Conservation (phyloP, 768 basidiomycete genomes). For the Lepiota subincarnata region DNA sequence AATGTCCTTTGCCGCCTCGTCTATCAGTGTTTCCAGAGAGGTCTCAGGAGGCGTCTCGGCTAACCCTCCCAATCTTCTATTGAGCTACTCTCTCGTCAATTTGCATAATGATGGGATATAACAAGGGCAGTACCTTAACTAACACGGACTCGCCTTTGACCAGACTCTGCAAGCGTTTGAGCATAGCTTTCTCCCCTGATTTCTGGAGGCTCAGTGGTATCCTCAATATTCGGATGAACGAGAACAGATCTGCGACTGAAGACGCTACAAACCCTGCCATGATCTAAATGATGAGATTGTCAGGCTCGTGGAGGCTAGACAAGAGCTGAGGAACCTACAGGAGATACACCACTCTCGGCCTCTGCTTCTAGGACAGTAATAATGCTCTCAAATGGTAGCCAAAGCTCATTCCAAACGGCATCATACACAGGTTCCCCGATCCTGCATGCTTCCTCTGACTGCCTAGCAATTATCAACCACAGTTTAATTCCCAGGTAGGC, state of each 20-base stretch:
- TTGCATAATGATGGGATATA: background rate
- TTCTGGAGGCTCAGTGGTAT: slow-evolving; percentile 51
- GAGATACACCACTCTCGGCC: slow-evolving; percentile 34
- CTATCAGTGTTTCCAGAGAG: slow-evolving; percentile 42
- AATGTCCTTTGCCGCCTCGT: slow-evolving; percentile 59
- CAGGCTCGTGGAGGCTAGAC: background rate
- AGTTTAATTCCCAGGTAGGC: slow-evolving; percentile 67
- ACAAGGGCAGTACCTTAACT: slow-evolving; percentile 41
- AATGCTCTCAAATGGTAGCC: slow-evolving; percentile 64
- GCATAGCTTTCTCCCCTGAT: slow-evolving; percentile 42
- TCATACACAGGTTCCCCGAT: slow-evolving; percentile 23
- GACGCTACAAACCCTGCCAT: slow-evolving; percentile 50
- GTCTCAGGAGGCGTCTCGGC: slow-evolving; percentile 48
- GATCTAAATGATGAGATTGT: slow-evolving; percentile 33
- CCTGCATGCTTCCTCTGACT: slow-evolving; percentile 19
- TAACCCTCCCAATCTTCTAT: slow-evolving; percentile 48
- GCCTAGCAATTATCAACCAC: slow-evolving; percentile 61
- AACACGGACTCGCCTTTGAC: slow-evolving; percentile 44
- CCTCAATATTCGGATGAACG: slow-evolving; percentile 56
- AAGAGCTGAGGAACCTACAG: slow-evolving; percentile 26
- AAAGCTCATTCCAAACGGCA: slow-evolving; percentile 71
- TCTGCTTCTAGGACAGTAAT: slow-evolving; percentile 47
- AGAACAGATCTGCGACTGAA: slow-evolving; percentile 61
- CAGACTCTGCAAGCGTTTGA: slow-evolving; percentile 47
- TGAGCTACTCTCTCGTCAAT: slow-evolving; percentile 34